These are phyloP conservation scores for Colletotrichum acutatum DNA, from an alignment of 2,329 filamentous ascomycete genomes.

Conservation along the genomic window DNA sequence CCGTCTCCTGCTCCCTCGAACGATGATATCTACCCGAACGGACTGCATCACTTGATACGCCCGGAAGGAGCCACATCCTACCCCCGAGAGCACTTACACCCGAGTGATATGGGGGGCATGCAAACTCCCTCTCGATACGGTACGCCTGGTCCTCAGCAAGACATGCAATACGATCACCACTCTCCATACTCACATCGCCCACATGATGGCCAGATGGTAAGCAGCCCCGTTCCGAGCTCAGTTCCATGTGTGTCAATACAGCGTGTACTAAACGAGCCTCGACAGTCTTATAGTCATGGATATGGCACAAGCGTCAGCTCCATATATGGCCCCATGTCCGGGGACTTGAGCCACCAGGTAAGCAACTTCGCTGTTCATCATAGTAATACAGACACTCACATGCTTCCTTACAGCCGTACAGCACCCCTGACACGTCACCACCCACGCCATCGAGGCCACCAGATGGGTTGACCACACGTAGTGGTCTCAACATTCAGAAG, in stretches of 20 bases:
- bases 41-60: slow-evolving; percentile 55
- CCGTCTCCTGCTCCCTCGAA: slow-evolving; percentile 59
- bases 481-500: slow-evolving; percentile 46
- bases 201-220: slow-evolving; percentile 34
- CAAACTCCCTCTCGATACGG: slow-evolving; percentile 51
- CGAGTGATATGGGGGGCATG: slow-evolving; percentile 44
- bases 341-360: slow-evolving; percentile 34
- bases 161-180: slow-evolving; percentile 42
- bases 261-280: background rate
- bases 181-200: slow-evolving; percentile 44
- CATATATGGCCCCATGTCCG: slow-evolving; percentile 30
- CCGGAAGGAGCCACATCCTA: slow-evolving; percentile 51
- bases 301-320: slow-evolving; percentile 26
- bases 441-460: slow-evolving; percentile 53
- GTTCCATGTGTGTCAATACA: background rate
- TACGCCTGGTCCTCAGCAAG: slow-evolving; percentile 48
- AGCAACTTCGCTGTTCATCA: background rate
- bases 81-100: slow-evolving; percentile 40
- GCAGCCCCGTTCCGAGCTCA: background rate
- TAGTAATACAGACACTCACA: slow-evolving; percentile 9
- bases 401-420: slow-evolving; percentile 51
- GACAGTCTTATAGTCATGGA: slow-evolving; percentile 23
- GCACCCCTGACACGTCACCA: slow-evolving; percentile 64
- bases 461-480: slow-evolving; percentile 52
- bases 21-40: slow-evolving; percentile 49